Conservation (phyloP, 2,329 filamentous ascomycete genomes). For the Colletotrichum chrysophilum region DNA sequence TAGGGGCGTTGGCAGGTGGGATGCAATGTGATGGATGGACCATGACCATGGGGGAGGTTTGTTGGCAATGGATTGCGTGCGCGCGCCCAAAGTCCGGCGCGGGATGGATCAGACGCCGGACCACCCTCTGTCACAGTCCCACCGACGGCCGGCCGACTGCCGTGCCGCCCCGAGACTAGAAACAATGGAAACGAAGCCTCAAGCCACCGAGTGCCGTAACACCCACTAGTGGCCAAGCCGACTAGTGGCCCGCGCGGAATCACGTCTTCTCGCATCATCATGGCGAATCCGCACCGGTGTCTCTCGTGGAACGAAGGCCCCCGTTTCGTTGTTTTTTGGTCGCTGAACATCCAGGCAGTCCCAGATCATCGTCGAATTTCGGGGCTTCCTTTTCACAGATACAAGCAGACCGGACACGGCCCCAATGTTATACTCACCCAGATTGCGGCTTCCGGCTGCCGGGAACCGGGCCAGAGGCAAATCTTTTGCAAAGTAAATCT, state of each 20-base stretch:
- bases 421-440: neutral
- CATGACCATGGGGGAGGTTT: neutral
- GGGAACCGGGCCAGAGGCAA: constrained; percentile 3
- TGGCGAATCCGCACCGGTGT: constrained; percentile 9
- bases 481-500: neutral
- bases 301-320: neutral
- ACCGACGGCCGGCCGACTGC: constrained; percentile 19
- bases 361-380: neutral
- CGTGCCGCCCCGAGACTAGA: constrained; percentile 10
- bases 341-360: neutral
- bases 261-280: constrained; percentile 20
- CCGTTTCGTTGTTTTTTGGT: neutral
- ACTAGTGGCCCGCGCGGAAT: constrained; percentile 14
- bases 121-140: neutral
- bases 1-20: constrained; percentile 1
- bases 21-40: neutral
- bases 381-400: neutral
- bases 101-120: neutral
- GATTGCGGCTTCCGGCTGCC: constrained; percentile 13
- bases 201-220: constrained; percentile 6
- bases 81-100: neutral
- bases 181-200: neutral
- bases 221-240: constrained; percentile 5
- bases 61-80: neutral
- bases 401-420: neutral